phyloP scores from a whole-genome alignment of 192 early-diverging fungal genomes.

The Powellomyces hirtus region DNA sequence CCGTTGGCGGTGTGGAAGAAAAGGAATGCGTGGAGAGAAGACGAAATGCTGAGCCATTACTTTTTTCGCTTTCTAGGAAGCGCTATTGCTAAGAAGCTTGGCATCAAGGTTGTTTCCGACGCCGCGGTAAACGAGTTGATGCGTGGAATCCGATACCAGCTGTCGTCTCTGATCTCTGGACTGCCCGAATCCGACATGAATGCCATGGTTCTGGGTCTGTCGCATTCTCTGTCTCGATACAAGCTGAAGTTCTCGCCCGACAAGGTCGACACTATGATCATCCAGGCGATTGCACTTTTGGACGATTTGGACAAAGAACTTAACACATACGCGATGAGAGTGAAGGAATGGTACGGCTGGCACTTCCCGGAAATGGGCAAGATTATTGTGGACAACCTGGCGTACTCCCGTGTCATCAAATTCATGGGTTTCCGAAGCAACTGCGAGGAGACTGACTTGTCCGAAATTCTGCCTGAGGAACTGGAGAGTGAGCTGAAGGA shows the following conservation, averaged over 20 bases:
- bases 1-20: not conserved
- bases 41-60: too few species aligned
- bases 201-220: conserved; percentile 96
- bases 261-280: conserved; percentile 99
- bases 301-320: conserved; percentile 99
- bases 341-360: conserved; percentile 99
- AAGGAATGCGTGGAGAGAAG: too few species aligned
- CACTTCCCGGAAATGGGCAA: conserved; percentile 99
- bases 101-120: conserved; percentile 79
- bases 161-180: conserved; percentile 86
- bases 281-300: conserved; percentile 94
- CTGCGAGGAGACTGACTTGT: conserved; percentile 72
- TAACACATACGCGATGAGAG: conserved; percentile 96
- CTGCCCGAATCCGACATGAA: conserved; percentile 83
- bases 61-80: conserved; percentile 4
- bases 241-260: conserved; percentile 99
- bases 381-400: conserved; percentile 93
- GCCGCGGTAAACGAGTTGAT: conserved; percentile 85
- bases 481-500: conserved; percentile 90
- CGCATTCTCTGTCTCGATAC: conserved; percentile 97
- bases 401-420: conserved; percentile 88
- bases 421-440: conserved; percentile 89
- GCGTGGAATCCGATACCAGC: conserved; percentile 94
- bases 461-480: conserved; percentile 85
- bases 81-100: conserved; percentile 81